Base-by-base conservation (phyloP, 805 yeast genomes). In the Candida silvatica region DNA sequence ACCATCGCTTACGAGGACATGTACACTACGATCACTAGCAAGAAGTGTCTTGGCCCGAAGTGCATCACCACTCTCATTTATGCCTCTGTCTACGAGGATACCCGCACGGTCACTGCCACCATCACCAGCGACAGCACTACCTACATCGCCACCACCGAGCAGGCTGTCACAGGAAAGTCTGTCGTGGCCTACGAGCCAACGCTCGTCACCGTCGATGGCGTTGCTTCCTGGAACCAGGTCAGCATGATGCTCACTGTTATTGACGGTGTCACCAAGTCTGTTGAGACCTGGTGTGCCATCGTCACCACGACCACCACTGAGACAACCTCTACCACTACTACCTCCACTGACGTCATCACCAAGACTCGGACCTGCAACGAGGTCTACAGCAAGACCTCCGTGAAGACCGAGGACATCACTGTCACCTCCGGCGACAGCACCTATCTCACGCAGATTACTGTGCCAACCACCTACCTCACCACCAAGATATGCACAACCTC, bases 261-360 rank as follows among this genome's bases (percentile, higher is more conserved):
- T 25, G 43, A 39, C 23, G 54, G 53, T 9, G 35, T 35, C 14
- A 25, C 39, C 3, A 37, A 42, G 3, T 41, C 39, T 4, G 37
- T 46, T 20, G 42, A 48, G 9, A 51, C 56, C 17, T 48, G 45
- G 19, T 51, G 56, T 36, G 49, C 39, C 22, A 43, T 50, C 23
- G 39, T 44, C 3, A 40, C 37, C n/a, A 22, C 37, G n/a, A 34
- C 44, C 4, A 39, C 43, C 4, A 30, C 39, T 18, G 28, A 42
- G 2, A 32, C 32, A 6, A 24, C 40, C 20, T 29, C 43, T 3
- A 39, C 36, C 11, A 35, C 44, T 15, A 38, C 47, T 5, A 20
- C 34, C 9, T 18, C 30, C 11, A 32, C 30, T 16, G 8, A 11
- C 5, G 20, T 17, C 8, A 18, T 23, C n/a, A 24, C 20, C 20